Evolutionary conservation across 1,284 basidiomycete species (phyloP).

Genomic region (Microbotryum violaceum): DNA sequence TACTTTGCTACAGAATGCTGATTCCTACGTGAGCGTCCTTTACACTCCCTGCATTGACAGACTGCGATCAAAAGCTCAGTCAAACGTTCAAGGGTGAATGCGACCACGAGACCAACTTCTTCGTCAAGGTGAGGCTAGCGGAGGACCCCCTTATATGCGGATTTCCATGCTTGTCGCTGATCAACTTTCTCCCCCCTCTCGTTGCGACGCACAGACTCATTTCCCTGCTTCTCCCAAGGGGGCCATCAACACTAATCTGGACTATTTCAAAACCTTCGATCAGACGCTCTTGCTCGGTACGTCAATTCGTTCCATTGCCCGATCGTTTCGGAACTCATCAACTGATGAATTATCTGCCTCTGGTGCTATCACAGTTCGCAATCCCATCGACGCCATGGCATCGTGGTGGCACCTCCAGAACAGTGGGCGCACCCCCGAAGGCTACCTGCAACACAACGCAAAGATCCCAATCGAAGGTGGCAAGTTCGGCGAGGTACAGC

Average conservation of each 20-base stretch:
- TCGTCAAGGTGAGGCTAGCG: conserved; percentile 21
- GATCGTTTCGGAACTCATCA: background rate
- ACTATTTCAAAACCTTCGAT: conserved; percentile 16
- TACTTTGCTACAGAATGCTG: background rate
- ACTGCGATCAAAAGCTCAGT: conserved; percentile 29
- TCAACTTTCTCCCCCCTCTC: background rate
- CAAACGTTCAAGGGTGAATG: conserved; percentile 32
- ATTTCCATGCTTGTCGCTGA: background rate
- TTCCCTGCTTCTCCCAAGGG: conserved; percentile 8
- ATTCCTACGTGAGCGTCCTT: background rate
- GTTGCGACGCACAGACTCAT: conserved; percentile 9
- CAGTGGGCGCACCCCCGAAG: conserved; percentile 13
- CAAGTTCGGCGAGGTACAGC: conserved; percentile 17
- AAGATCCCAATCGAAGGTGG: conserved; percentile 9
- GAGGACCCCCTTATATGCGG: conserved; percentile 5
- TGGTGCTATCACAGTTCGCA: conserved; percentile 16
- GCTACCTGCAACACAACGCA: conserved; percentile 9
- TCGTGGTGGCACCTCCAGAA: conserved; percentile 24
- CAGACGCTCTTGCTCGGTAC: conserved; percentile 22
- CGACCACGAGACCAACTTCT: conserved; percentile 16
- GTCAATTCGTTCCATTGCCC: background rate
- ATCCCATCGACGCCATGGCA: conserved; percentile 29
- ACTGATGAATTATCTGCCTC: background rate
- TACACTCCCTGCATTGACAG: background rate
- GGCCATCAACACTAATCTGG: background rate